Base-by-base conservation (phyloP, 176 grass and related monocot species). In the Hyparrhenia diplandra region DNA sequence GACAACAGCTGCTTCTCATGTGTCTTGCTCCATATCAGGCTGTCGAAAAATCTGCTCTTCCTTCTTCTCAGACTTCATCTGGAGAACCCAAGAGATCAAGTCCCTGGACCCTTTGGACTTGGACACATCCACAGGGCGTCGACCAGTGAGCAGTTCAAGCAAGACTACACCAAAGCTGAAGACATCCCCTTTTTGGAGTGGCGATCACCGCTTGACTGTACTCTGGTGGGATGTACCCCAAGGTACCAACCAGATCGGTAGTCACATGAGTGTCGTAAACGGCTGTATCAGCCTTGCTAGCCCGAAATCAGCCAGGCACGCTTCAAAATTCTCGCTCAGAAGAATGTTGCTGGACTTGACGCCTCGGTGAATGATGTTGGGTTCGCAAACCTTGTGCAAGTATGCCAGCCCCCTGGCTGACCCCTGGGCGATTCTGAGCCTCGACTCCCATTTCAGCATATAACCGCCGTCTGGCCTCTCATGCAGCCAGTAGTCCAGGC, bases 341-440 rank as follows among this genome's bases (percentile, higher is more conserved):
- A 98, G 91, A 88, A 98, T 98, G 71, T 98, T 98, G 80, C 95
- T 98, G 0, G 95, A 98, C 72, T 98, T 98, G 17, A 98, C 92
- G 58, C 94, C 95, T 17, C 95, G 84, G 39, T 98, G 95, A 78
- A 98, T 92, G 52, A 98, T 98, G 83, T 92, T 98, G 14, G 92
- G 95, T 49, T 94, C 88, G 40, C 95, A 98, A 30, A 90, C 84
- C 82, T 91, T 98, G 78, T 98, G 95, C 88, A 98, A 78, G 83
- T 98, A 98, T 73, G 88, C 90, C 66, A 94, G 73, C 12, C 95
- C 95, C 67, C 88, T 92, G 49, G 95, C 95, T 16, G 95, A 92
- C 74, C 92, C 95, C 41, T 91, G 95, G 17, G 95, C 95, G 23
- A 98, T 98, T 75, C 87, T 89, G 68, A 94, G 82, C 68, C 95